Evolutionary conservation across 768 basidiomycete genomes (phyloP).

Genomic region (Asterophora lycoperdoides): DNA sequence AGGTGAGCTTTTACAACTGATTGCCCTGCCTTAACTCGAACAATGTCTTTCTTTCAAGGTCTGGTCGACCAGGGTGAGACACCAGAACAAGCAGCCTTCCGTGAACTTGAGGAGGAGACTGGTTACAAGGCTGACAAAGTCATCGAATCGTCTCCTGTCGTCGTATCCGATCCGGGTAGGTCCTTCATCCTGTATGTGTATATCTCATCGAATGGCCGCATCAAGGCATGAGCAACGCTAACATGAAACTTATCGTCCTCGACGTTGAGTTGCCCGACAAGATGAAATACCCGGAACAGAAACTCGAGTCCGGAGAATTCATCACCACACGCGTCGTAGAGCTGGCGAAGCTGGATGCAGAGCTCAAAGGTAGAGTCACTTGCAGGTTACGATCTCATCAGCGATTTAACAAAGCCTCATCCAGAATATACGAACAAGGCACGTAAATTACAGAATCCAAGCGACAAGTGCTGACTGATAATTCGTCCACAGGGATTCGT

Average conservation of each 20-base stretch:
- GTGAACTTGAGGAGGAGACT: constrained; percentile 92
- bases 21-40: not conserved
- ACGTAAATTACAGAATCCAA: constrained; percentile 3
- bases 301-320: constrained; percentile 83
- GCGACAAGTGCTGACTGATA: not conserved
- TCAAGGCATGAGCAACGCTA: constrained; percentile 89
- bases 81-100: constrained; percentile 72
- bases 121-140: constrained; percentile 71
- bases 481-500: constrained; percentile 45
- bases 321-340: constrained; percentile 73
- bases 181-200: not conserved
- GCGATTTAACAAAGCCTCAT: not conserved
- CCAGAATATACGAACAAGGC: constrained; percentile 62
- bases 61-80: constrained; percentile 85
- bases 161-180: constrained; percentile 72
- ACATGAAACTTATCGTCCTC: constrained; percentile 82
- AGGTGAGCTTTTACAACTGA: constrained; percentile 17
- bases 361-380: constrained; percentile 55
- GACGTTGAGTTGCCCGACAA: constrained; percentile 62
- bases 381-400: not conserved
- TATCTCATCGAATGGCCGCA: constrained; percentile 3
- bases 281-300: constrained; percentile 65
- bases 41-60: constrained; percentile 35
- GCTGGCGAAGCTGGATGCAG: constrained; percentile 54
- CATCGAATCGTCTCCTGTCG: constrained; percentile 55